These are phyloP conservation scores for Ceratocystis eucalypticola DNA, from an alignment of 2,329 filamentous ascomycete genomes.

Conservation along the genomic window DNA sequence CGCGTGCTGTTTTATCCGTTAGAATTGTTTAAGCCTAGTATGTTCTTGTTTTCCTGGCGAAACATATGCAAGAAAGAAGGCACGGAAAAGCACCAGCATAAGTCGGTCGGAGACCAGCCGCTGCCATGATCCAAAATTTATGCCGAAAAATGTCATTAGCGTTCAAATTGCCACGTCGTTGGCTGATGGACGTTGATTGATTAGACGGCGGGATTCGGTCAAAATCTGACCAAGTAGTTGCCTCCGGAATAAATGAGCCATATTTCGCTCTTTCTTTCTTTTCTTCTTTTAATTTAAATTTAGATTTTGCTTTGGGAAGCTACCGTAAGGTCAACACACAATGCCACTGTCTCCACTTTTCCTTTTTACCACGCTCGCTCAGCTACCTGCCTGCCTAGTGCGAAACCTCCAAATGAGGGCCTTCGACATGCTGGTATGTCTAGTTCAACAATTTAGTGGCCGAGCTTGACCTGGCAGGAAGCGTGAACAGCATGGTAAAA, in stretches of 20 bases:
- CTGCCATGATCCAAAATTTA: neutral
- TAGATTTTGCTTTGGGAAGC: neutral
- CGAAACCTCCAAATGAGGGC: neutral
- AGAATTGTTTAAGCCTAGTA: too few relatives aligned
- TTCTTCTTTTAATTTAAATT: neutral
- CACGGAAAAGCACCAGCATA: neutral
- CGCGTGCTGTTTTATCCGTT: too few relatives aligned
- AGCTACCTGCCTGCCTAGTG: neutral
- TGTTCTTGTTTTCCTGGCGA: neutral
- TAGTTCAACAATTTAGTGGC: neutral
- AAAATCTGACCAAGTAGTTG: neutral
- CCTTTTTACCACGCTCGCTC: neutral
- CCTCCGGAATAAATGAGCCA: neutral
- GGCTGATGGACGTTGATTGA: neutral
- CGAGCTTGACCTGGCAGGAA: neutral
- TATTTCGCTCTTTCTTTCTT: neutral
- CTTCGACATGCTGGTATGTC: neutral
- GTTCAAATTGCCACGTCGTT: neutral
- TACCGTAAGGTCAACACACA: neutral
- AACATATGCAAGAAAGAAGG: neutral
- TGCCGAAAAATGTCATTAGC: neutral
- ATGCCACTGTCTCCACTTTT: neutral
- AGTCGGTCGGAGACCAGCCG: neutral
- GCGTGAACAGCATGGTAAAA: neutral
- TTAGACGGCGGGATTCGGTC: neutral